These are phyloP conservation scores for Carallia brachiata DNA, from an alignment of 345 rosid genomes.

Conservation along the genomic window DNA sequence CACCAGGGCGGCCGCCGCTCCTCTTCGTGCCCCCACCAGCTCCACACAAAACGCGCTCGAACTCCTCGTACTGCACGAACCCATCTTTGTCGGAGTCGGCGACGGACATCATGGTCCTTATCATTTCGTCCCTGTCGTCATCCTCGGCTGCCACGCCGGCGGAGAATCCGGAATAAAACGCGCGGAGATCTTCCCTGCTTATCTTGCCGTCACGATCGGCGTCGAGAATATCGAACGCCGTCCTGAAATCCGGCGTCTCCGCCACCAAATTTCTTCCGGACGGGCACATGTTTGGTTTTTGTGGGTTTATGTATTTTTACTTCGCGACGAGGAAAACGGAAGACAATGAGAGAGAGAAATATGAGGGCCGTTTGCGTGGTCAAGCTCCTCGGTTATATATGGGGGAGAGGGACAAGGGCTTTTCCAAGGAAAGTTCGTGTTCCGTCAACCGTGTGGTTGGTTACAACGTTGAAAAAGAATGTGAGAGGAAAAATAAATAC, in stretches of 20 bases:
- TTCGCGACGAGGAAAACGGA: not conserved
- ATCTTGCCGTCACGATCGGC: constrained; percentile 84
- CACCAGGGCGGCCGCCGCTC: not conserved
- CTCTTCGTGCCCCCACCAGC: not conserved
- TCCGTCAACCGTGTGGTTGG: too few relatives aligned
- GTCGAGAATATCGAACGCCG: constrained; percentile 78
- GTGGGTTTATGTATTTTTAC: not conserved
- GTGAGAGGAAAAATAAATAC: too few relatives aligned
- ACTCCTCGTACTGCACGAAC: constrained; percentile 84
- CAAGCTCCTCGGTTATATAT: not conserved
- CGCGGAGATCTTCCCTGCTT: constrained; percentile 62
- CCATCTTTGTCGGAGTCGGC: constrained; percentile 79
- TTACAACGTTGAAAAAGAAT: not conserved
- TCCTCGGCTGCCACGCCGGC: constrained; percentile 27
- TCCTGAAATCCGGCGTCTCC: constrained; percentile 30
- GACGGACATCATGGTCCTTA: constrained; percentile 65
- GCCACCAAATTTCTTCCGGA: constrained; percentile 13
- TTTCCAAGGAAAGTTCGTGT: not conserved
- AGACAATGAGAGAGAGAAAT: not conserved
- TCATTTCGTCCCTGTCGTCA: constrained; percentile 46
- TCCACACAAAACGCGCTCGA: constrained; percentile 40
- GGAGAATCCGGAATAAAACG: constrained; percentile 49
- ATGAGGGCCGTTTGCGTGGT: too few relatives aligned
- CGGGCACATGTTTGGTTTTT: constrained; percentile 13
- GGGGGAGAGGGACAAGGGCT: not conserved